phyloP scores from a whole-genome alignment of 2,329 filamentous ascomycete genomes.

The Trichoderma guizhouense region DNA sequence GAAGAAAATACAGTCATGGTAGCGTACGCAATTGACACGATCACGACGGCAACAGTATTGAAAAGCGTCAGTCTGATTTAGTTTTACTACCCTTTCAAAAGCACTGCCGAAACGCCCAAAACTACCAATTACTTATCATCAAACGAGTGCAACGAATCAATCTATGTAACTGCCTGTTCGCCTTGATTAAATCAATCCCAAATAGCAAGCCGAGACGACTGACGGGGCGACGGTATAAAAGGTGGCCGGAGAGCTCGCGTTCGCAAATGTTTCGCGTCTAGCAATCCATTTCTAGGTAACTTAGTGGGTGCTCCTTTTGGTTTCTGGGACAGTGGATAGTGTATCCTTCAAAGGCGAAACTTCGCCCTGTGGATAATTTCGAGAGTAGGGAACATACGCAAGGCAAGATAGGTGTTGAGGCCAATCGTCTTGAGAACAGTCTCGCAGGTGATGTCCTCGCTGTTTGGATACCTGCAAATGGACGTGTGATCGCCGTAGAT shows the following conservation, averaged over 20 bases:
- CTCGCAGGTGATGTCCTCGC: not conserved
- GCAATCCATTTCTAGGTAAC: not conserved
- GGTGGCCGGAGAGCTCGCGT: slow-evolving; percentile 19
- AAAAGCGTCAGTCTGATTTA: too few species aligned
- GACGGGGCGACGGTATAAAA: not conserved
- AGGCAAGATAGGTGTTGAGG: slow-evolving; percentile 11
- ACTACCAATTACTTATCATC: not conserved
- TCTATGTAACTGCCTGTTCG: not conserved
- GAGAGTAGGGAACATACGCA: not conserved
- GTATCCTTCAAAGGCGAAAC: not conserved
- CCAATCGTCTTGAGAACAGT: slow-evolving; percentile 15
- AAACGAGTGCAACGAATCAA: not conserved
- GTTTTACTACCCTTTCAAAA: not conserved
- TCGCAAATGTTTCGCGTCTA: not conserved
- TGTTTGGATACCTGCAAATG: slow-evolving; percentile 1
- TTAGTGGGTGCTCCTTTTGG: not conserved
- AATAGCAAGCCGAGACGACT: not conserved
- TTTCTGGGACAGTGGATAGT: not conserved
- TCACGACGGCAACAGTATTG: not conserved
- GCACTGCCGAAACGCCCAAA: not conserved
- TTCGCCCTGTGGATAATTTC: not conserved
- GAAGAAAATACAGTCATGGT: not conserved
- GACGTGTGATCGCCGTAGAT: slow-evolving; percentile 15
- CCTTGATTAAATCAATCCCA: not conserved
- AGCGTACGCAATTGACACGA: not conserved